Evolutionary conservation across 371 early-diverging fungal genomes (phyloP), one percentile per base, ranked within the genome.

Genomic region (Nosema muscidifuracis): DNA sequence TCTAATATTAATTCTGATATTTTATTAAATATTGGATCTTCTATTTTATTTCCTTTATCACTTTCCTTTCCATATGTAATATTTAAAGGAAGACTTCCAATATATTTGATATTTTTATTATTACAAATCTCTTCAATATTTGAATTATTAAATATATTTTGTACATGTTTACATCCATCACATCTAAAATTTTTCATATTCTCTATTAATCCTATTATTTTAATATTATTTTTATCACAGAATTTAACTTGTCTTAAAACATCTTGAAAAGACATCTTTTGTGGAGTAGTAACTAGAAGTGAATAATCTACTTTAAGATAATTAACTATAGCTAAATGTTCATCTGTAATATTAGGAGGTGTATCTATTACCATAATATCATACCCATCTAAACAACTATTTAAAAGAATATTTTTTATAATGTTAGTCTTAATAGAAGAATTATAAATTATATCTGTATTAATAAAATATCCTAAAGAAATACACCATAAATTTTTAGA

Each of bases 321-420:
- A 77, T 75, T 53, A 26, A 77, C 58, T 10, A 83, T 69, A 12
- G 75, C 75, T 24, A 83, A 57, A 65, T 83, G 82, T 13, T 77
- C 77, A 56, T 83, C 84, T 26, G 79, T 78, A 18, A 82, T 74
- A 53, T 80, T 80, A 12, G 84, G 84, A 9, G 84, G 84, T 22
- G 82, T 84, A 62, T 84, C 84, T 40, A 84, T 47, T 1, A 84
- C 68, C n/a, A 84, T 7, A 4, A 67, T 36, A 20, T 80, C 77
- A 67, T 53, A 69, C 22, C 61, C 72, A 28, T 55, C 63, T 22
- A 66, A 44, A 31, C 61, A 18, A n/a, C 62, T 63, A 24, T 44
- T 40, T 47, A 51, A 58, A 22, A 83, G 51, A 33, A 75, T 61
- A 6, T 75, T 70, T n/a, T 66, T 69, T 12, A 72, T 43, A 2